Evolutionary conservation across 768 basidiomycete genomes (phyloP), one percentile per base, ranked within the genome.

Genomic region (Mycena floridula): DNA sequence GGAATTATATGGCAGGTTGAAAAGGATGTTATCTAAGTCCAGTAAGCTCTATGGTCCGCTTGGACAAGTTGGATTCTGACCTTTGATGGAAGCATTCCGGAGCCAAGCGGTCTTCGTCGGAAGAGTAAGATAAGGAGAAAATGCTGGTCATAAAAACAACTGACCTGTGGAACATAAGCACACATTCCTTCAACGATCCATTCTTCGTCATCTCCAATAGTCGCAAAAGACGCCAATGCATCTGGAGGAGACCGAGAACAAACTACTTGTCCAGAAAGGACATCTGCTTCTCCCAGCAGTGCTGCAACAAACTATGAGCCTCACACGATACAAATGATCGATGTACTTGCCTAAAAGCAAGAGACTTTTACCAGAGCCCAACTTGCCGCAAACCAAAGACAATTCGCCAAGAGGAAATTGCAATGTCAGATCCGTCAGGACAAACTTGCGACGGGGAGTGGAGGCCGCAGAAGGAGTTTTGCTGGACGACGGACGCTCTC

Each of bases 341-440:
- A 21, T 13, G 21, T 18, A 57, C 57, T 13, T 50, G 76, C 86
- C 74, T 25, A 86, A 70, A n/a, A 95, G 65, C 25, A 95, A 59
- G 5, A 96, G 65, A 0, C 90, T 88, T 66, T 95, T 96, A 21
- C 93, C 92, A 15, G 85, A 85, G 3, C 90, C 92, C 8, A 95
- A 70, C 56, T 91, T 89, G 2, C 93, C 93, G 55, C 90, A 93
- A n/a, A 96, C 76, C 13, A 96, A 71, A 1, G 87, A 84, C 21
- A 95, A 69, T 60, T 87, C 76, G 22, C 87, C 87, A 11, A 67
- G 62, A 0, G 92, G 92, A 66, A 96, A 93, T 35, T 77, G 72
- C 12, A 94, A 60, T 15, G 74, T 76, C 44, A 95, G 61, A 56
- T 93, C 88, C n/a, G 85, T 67, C 2, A 96, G 74, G 24, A 85